phyloP scores from a whole-genome alignment of 495 filamentous ascomycete genomes.

The Geopyxis carbonaria region DNA sequence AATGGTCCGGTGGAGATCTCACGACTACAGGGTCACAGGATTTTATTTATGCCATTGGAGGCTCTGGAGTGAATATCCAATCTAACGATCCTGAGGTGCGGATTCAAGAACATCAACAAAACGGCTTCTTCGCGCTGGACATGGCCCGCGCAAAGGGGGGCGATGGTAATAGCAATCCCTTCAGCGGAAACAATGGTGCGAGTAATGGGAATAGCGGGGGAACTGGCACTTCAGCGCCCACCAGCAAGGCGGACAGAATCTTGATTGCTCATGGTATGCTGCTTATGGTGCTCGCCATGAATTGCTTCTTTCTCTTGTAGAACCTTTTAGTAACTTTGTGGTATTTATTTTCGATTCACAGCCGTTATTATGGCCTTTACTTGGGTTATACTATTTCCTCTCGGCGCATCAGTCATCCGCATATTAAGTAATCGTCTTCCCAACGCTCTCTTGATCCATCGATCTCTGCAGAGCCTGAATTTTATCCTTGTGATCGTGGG shows the following conservation, averaged over 20 bases:
- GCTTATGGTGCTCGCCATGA: too few species aligned
- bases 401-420: conserved; percentile 41
- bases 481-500: conserved; percentile 41
- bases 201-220: conserved; percentile 10
- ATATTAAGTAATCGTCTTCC: conserved; percentile 29
- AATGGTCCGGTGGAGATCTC: conserved; percentile 37
- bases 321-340: conserved; percentile 4
- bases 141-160: conserved; percentile 37
- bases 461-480: conserved; percentile 38
- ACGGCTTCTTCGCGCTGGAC: conserved; percentile 38
- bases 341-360: too few species aligned
- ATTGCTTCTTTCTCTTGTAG: conserved; percentile 2
- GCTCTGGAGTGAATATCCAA: conserved; percentile 39
- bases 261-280: conserved; percentile 25
- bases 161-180: conserved; percentile 42
- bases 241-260: conserved; percentile 19
- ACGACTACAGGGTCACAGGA: conserved; percentile 27
- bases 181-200: conserved; percentile 22
- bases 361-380: conserved; percentile 42
- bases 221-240: conserved; percentile 5
- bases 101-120: conserved; percentile 43
- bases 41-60: conserved; percentile 57
- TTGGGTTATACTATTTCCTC: conserved; percentile 38
- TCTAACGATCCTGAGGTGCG: conserved; percentile 32
- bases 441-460: conserved; percentile 35